These are phyloP conservation scores for Xylariaceae sp. DNA, from an alignment of 2,329 filamentous ascomycete species.

Conservation along the genomic window DNA sequence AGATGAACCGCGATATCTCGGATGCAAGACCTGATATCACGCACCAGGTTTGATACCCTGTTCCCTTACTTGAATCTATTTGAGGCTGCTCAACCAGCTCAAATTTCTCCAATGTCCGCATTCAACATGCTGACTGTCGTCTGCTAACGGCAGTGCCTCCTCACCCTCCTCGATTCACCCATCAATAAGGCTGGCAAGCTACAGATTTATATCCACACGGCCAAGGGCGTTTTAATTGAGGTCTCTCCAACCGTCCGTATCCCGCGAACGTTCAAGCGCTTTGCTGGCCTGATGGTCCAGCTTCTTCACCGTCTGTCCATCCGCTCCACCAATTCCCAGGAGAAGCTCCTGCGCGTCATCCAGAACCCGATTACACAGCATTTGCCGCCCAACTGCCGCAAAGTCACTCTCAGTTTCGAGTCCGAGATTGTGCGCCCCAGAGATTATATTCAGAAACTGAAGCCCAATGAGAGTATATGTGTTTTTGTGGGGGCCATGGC, in stretches of 20 bases:
- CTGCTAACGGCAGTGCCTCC: slow-evolving; percentile 66
- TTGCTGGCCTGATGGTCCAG: slow-evolving; percentile 98
- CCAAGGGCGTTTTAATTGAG: slow-evolving; percentile 95
- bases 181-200: slow-evolving; percentile 98
- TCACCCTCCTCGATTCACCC: slow-evolving; percentile 94
- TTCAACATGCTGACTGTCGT: slow-evolving; percentile 42
- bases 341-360: slow-evolving; percentile 96
- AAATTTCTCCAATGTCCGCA: slow-evolving; percentile 25
- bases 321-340: slow-evolving; percentile 91
- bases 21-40: slow-evolving; percentile 97
- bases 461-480: slow-evolving; percentile 85
- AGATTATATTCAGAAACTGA: slow-evolving; percentile 80
- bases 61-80: slow-evolving; percentile 1
- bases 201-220: slow-evolving; percentile 98
- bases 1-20: slow-evolving; percentile 98
- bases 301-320: slow-evolving; percentile 93
- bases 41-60: slow-evolving; percentile 85
- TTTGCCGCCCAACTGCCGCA: slow-evolving; percentile 92
- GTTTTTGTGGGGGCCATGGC: slow-evolving; percentile 99
- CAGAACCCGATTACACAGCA: slow-evolving; percentile 98
- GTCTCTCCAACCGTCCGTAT: slow-evolving; percentile 98
- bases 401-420: slow-evolving; percentile 95
- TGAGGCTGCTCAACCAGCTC: slow-evolving; percentile 14
- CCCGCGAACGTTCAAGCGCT: slow-evolving; percentile 96
- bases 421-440: slow-evolving; percentile 79